Conservation (phyloP, 164 flowering plant species). For the Nymphaea thermarum region DNA sequence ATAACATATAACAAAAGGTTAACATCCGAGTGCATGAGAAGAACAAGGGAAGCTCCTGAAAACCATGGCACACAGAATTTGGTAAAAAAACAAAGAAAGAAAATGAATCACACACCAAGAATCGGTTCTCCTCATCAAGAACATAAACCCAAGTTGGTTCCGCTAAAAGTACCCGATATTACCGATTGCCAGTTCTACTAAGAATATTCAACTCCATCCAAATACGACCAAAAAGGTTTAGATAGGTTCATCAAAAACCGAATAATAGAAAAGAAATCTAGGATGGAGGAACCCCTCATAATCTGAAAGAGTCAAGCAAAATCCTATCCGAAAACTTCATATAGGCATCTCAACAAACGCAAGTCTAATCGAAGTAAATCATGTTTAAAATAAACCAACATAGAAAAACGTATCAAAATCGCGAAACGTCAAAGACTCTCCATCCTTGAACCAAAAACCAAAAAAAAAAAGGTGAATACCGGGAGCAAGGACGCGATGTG, state of each 20-base stretch:
- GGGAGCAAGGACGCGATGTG: conserved; percentile 44
- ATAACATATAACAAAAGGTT: neutral
- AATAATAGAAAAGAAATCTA: too few relatives aligned
- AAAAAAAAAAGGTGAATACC: conserved; percentile 15
- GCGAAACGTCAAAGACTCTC: neutral
- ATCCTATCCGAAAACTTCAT: neutral
- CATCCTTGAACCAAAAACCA: neutral
- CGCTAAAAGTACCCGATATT: too few relatives aligned
- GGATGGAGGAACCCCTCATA: too few relatives aligned
- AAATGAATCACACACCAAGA: too few relatives aligned
- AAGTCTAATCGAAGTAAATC: neutral
- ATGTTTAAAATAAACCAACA: neutral
- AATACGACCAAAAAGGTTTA: too few relatives aligned
- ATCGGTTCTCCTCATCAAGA: too few relatives aligned
- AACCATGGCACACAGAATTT: too few relatives aligned
- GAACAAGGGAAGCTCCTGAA: neutral
- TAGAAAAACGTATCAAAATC: neutral
- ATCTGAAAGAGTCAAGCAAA: neutral
- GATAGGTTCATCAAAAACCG: too few relatives aligned
- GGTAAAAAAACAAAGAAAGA: too few relatives aligned
- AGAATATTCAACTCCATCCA: too few relatives aligned
- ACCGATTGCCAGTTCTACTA: too few relatives aligned
- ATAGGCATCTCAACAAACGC: neutral
- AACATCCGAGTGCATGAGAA: neutral
- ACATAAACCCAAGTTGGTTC: too few relatives aligned